Percentiles rank a stretch among this genome's conserved stretches.
These are phyloP conservation scores for Salix dunnii DNA, from an alignment of 345 rosid species.

Conservation along the genomic window DNA sequence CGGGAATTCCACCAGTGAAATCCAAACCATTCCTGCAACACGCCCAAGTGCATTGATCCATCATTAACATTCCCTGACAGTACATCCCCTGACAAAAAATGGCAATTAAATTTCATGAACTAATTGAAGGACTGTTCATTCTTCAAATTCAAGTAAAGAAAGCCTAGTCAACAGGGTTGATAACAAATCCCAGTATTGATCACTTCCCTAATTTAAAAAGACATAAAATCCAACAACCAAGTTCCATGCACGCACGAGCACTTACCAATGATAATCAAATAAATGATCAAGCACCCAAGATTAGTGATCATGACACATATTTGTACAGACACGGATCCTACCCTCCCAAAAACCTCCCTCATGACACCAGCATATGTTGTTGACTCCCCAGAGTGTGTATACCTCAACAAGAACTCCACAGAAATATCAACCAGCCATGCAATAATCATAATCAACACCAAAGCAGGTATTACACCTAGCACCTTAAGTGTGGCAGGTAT, in stretches of 20 bases:
- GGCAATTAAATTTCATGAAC: background rate
- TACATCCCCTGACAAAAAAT: constrained; percentile 59
- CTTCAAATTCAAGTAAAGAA: background rate
- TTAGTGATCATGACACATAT: constrained; percentile 61
- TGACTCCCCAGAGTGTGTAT: constrained; percentile 52
- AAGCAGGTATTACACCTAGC: constrained; percentile 75
- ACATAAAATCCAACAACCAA: background rate
- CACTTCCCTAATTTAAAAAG: background rate
- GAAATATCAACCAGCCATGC: constrained; percentile 73
- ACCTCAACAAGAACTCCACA: constrained; percentile 66
- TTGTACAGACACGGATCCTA: constrained; percentile 59
- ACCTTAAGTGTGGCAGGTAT: constrained; percentile 82
- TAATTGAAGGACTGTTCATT: background rate
- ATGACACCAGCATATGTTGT: constrained; percentile 73
- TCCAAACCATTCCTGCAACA: constrained; percentile 89
- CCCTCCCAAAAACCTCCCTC: constrained; percentile 73
- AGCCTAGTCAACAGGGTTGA: background rate
- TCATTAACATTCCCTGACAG: constrained; percentile 59
- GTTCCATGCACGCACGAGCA: background rate
- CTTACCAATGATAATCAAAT: constrained; percentile 73
- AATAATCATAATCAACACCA: constrained; percentile 44
- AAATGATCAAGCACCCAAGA: constrained; percentile 70
- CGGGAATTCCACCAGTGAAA: constrained; percentile 82
- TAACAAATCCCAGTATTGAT: background rate
- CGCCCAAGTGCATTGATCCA: constrained; percentile 62